phyloP scores from a whole-genome alignment of 257 asterid genomes.

The Ophiorrhiza pumila region DNA sequence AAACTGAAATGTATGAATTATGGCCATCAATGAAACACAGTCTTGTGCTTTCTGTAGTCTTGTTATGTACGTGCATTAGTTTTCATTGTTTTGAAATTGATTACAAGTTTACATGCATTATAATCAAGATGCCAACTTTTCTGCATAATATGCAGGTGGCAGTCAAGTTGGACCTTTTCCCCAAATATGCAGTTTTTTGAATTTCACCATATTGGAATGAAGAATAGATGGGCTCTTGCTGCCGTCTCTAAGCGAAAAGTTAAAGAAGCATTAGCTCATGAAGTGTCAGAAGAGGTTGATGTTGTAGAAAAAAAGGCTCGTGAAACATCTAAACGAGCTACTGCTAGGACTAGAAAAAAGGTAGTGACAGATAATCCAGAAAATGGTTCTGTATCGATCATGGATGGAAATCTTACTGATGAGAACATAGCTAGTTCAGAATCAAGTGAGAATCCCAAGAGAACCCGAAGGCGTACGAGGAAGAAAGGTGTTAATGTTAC shows the following conservation, averaged over 20 bases:
- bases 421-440: conserved; percentile 33
- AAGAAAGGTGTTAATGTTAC: conserved; percentile 53
- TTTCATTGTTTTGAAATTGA: background rate
- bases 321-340: conserved; percentile 45
- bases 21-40: background rate
- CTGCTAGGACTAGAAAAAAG: conserved; percentile 52
- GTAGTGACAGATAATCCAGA: conserved; percentile 25
- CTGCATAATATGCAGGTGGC: conserved; percentile 47
- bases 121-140: conserved; percentile 8
- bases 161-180: conserved; percentile 35
- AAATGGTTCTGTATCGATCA: conserved; percentile 32
- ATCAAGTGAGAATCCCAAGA: conserved; percentile 37
- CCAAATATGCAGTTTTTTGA: conserved; percentile 41
- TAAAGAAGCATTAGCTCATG: conserved; percentile 38
- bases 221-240: conserved; percentile 38
- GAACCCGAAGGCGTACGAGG: conserved; percentile 41
- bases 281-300: conserved; percentile 39
- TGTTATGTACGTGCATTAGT: background rate
- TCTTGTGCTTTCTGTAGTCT: background rate
- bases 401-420: conserved; percentile 28
- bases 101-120: background rate
- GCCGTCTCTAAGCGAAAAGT: conserved; percentile 47
- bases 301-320: conserved; percentile 44
- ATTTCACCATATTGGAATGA: conserved; percentile 41
- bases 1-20: background rate